Percentiles rank a stretch among this genome's conserved stretches.
These are phyloP conservation scores for Aspergillus texensis DNA, from an alignment of 2,329 filamentous ascomycete genomes.

Conservation along the genomic window DNA sequence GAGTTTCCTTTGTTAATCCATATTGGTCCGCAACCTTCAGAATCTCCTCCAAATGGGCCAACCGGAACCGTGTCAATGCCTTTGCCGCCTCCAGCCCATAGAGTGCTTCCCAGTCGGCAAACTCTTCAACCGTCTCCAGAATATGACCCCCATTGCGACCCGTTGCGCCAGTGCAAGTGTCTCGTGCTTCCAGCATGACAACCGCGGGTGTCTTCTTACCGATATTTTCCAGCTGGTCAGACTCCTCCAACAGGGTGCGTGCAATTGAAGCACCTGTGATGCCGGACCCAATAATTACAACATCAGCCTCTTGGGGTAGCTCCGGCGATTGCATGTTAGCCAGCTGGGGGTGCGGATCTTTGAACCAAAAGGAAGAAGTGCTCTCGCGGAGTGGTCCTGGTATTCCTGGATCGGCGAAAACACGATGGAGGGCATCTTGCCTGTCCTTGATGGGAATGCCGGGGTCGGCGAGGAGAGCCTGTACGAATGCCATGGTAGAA, in stretches of 20 bases:
- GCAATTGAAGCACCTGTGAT: slow-evolving; percentile 32
- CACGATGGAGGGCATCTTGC: slow-evolving; percentile 28
- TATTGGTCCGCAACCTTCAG: slow-evolving; percentile 23
- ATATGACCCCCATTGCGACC: slow-evolving; percentile 40
- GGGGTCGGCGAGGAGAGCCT: slow-evolving; percentile 21
- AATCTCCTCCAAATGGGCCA: slow-evolving; percentile 28
- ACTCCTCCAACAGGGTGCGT: slow-evolving; percentile 21
- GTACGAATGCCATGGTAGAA: slow-evolving; percentile 27
- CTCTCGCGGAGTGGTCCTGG: slow-evolving; percentile 24
- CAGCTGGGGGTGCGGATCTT: slow-evolving; percentile 26
- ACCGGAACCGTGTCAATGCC: slow-evolving; percentile 25
- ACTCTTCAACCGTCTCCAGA: slow-evolving; percentile 30
- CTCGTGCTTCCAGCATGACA: slow-evolving; percentile 35
- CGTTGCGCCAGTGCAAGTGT: slow-evolving; percentile 35
- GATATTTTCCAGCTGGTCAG: not conserved
- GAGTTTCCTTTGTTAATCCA: slow-evolving; percentile 22
- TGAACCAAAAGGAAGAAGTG: slow-evolving; percentile 39
- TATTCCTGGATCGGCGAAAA: slow-evolving; percentile 29
- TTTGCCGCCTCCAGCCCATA: slow-evolving; percentile 25
- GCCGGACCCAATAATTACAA: slow-evolving; percentile 36
- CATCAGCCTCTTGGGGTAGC: slow-evolving; percentile 29
- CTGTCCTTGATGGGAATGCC: slow-evolving; percentile 20
- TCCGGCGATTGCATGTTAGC: slow-evolving; percentile 18
- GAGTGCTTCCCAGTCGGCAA: slow-evolving; percentile 17
- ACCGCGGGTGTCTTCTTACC: slow-evolving; percentile 15